A percentile compares a stretch with the other conserved stretches of the same genome.
phyloP scores from a whole-genome alignment of 2,329 filamentous ascomycete genomes.

The Phaeosphaeriaceae sp. region DNA sequence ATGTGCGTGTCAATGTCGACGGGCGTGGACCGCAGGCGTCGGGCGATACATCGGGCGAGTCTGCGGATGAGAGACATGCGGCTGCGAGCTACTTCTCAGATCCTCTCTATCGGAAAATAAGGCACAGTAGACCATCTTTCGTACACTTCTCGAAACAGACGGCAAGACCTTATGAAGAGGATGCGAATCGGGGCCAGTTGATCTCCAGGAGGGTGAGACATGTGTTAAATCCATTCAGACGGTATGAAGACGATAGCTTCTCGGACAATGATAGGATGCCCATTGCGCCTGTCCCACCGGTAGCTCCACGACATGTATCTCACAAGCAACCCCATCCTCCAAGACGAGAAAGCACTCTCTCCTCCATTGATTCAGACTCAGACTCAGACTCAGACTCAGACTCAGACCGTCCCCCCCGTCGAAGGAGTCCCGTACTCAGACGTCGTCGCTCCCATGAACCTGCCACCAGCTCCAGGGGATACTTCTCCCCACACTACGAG shows the following conservation, averaged over 20 bases:
- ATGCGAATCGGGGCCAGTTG: conserved; percentile 31
- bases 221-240: conserved; percentile 44
- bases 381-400: conserved; percentile 42
- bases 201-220: conserved; percentile 42
- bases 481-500: conserved; percentile 46
- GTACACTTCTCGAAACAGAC: too few species aligned
- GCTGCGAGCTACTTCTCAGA: conserved; percentile 58
- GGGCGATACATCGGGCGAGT: conserved; percentile 45
- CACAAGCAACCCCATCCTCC: conserved; percentile 42
- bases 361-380: conserved; percentile 42
- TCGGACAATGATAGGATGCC: conserved; percentile 41
- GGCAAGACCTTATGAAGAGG: too few species aligned
- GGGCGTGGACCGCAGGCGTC: conserved; percentile 35
- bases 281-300: conserved; percentile 28
- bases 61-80: conserved; percentile 51
- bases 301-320: conserved; percentile 25
- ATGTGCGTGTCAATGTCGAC: conserved; percentile 29
- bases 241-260: conserved; percentile 36
- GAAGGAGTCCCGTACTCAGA: conserved; percentile 42
- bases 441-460: conserved; percentile 53
- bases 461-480: conserved; percentile 44
- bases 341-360: conserved; percentile 43
- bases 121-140: conserved; percentile 35
- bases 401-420: conserved; percentile 33
- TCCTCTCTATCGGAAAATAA: conserved; percentile 55